Evolutionary conservation across 2,329 filamentous ascomycete species (phyloP), one percentile per base, ranked within the genome.

Genomic region (Pseudogymnoascus sp.): DNA sequence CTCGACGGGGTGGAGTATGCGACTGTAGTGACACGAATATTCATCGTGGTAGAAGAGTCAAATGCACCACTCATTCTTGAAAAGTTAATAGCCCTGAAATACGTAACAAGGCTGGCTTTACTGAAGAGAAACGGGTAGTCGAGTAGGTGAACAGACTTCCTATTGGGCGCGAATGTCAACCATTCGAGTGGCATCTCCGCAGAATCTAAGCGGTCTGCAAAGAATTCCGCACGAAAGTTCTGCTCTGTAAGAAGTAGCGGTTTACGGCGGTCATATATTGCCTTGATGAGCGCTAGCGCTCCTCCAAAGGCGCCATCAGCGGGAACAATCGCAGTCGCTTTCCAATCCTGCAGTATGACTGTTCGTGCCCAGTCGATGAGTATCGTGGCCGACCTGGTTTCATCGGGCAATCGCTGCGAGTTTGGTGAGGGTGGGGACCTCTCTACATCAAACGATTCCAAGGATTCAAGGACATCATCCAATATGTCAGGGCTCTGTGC

Each of bases 61-160:
- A 88, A 92, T 14, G 88, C 84, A 64, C 87, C 84, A 68, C 88
- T 90, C 93, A 98, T 98, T 14, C 84, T 83, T 0, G 90, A 85
- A 70, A 95, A 91, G 72, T 96, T 97, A 70, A 96, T 87, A 3
- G 91, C 85, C 16, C 93, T 87, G 73, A 98, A 97, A 72, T 92
- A 96, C 0, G 86, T 86, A 2, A 96, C 88, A 2, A 96, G 77
- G 1, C 85, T 85, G 0, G 87, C 81, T 0, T 87, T 82, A 19
- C 83, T 86, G 70, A 97, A 96, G 0, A 98, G 80, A 71, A 89
- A 96, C 0, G 90, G 86, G 66, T 89, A 91, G 64, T 92, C 87
- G 3, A 98, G 78, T 0, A 98, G 78, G 74, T 97, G 92, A 22
- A 87, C 78, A 28, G 79, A 84, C 68, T 86, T 86, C 64, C 81